Evolutionary conservation across 106 monocot species (phyloP).

Genomic region (Xerophyta viscosa): DNA sequence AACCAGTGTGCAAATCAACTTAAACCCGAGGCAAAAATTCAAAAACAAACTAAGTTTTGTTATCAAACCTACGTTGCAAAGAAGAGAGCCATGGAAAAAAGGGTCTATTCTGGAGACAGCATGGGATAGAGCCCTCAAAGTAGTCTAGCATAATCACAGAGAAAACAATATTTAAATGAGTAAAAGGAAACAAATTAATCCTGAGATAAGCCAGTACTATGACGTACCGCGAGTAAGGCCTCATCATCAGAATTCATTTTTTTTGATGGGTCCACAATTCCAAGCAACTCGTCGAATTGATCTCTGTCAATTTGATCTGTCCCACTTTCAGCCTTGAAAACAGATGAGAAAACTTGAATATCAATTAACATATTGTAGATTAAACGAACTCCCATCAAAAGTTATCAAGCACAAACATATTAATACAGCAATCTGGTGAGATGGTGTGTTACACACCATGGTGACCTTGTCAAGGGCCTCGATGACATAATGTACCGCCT

Average conservation of each 20-base stretch:
- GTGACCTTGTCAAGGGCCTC: conserved; percentile 21
- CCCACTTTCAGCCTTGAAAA: conserved; percentile 28
- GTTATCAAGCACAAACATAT: background rate
- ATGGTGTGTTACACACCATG: conserved; percentile 23
- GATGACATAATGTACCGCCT: conserved; percentile 10
- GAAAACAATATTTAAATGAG: background rate
- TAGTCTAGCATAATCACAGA: conserved; percentile 27
- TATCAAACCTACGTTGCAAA: conserved; percentile 35
- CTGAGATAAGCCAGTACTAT: background rate
- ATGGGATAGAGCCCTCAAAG: conserved; percentile 34
- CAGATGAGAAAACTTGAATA: no score
- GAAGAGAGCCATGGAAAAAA: conserved; percentile 27
- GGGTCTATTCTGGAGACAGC: conserved; percentile 42
- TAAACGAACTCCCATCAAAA: no score
- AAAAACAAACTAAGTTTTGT: background rate
- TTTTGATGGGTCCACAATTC: conserved; percentile 25
- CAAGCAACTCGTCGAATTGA: conserved; percentile 32
- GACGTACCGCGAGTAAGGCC: conserved; percentile 41
- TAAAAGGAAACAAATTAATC: background rate
- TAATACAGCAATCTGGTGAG: background rate
- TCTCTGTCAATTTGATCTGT: conserved; percentile 27
- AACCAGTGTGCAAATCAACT: background rate
- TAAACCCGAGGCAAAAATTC: background rate
- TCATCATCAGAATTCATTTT: conserved; percentile 33
- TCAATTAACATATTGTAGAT: no score